A percentile compares a stretch with the other conserved stretches of the same genome.
These are phyloP conservation scores for Trifolium fragiferum DNA, from an alignment of 306 rosid species.

Conservation along the genomic window DNA sequence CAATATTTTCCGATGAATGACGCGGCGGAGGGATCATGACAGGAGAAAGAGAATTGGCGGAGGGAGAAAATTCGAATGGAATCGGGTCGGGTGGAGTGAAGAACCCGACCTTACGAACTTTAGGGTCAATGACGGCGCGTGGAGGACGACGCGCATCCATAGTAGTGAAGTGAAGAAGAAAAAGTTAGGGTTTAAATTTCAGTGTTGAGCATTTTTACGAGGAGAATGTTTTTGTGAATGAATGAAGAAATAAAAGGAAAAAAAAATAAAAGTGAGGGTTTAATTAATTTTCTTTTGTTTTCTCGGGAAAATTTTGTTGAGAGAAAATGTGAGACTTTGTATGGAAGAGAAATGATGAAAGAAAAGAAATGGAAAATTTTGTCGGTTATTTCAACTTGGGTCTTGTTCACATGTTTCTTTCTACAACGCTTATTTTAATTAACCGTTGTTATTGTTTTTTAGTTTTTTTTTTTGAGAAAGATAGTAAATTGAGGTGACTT, in stretches of 20 bases:
- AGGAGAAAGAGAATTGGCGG: conserved; percentile 48
- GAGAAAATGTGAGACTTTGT: not conserved
- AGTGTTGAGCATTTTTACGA: conserved; percentile 21
- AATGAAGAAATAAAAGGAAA: conserved; percentile 4
- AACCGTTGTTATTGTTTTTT: not conserved
- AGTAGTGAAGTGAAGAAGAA: conserved; percentile 2
- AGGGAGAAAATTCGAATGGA: conserved; percentile 39
- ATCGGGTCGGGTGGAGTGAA: conserved; percentile 46
- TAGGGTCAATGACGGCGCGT: conserved; percentile 58
- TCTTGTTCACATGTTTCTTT: not conserved
- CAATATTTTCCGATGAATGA: conserved; percentile 21
- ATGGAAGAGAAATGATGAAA: not conserved
- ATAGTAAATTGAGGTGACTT: not conserved
- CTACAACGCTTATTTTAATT: not conserved
- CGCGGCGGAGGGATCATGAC: conserved; percentile 53
- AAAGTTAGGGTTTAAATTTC: conserved; percentile 27
- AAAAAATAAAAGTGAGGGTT: not conserved
- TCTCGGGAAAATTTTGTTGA: conserved; percentile 16
- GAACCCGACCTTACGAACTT: conserved; percentile 55
- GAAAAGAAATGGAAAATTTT: not conserved
- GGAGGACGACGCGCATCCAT: conserved; percentile 45
- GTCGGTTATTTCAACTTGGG: not conserved
- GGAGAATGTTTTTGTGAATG: not conserved
- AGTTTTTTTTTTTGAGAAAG: not conserved
- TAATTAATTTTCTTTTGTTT: not conserved